phyloP scores from a whole-genome alignment of 2,329 filamentous ascomycete genomes.

The Neoarthrinium moseri region DNA sequence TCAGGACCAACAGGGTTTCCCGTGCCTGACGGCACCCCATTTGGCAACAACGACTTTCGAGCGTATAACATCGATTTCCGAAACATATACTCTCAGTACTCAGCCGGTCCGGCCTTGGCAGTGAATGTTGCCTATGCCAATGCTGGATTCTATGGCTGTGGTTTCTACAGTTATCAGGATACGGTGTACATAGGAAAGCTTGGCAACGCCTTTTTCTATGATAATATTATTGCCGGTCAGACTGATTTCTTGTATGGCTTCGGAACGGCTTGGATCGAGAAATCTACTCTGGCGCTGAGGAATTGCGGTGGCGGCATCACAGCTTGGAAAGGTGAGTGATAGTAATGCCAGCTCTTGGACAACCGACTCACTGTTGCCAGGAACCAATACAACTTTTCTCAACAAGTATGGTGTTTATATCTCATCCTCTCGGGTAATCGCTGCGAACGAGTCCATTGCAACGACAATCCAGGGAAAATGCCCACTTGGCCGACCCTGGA shows the following conservation, averaged over 20 bases:
- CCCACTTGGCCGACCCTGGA: constrained; percentile 63
- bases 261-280: constrained; percentile 61
- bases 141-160: constrained; percentile 64
- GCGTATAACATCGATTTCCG: constrained; percentile 67
- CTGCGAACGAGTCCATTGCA: constrained; percentile 50
- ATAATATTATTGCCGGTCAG: constrained; percentile 59
- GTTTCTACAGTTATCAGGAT: constrained; percentile 68
- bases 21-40: constrained; percentile 59
- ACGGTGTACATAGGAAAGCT: constrained; percentile 67
- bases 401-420: constrained; percentile 71
- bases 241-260: constrained; percentile 71
- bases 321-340: constrained; percentile 61
- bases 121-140: constrained; percentile 63
- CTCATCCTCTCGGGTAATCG: constrained; percentile 49
- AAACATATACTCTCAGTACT: constrained; percentile 52
- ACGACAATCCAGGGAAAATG: constrained; percentile 40
- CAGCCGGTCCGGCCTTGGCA: constrained; percentile 58
- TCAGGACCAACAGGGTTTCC: constrained; percentile 60
- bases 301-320: constrained; percentile 66
- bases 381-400: constrained; percentile 59
- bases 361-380: constrained; percentile 7
- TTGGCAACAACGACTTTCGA: constrained; percentile 62
- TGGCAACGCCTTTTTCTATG: constrained; percentile 64
- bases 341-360: neutral
- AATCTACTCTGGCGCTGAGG: constrained; percentile 53